Conservation (phyloP, 2,329 filamentous ascomycete genomes). For the Aspergillus tamarii region DNA sequence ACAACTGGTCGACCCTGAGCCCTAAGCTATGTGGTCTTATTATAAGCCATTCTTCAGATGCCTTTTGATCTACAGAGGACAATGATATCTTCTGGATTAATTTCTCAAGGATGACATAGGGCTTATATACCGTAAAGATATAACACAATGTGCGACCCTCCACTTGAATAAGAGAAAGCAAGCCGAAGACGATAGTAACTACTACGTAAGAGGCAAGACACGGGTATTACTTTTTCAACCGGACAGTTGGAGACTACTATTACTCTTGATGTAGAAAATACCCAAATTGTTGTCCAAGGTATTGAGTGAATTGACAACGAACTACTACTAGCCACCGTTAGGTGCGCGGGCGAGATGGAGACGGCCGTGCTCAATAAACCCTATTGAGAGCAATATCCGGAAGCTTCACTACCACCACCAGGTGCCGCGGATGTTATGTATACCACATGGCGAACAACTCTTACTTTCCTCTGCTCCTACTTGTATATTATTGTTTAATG, state of each 20-base stretch:
- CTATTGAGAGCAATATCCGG: constrained; percentile 20
- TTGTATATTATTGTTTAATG: background rate
- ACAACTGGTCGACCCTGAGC: constrained; percentile 11
- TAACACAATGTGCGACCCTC: background rate
- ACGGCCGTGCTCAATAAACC: constrained; percentile 14
- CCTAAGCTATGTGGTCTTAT: constrained; percentile 3
- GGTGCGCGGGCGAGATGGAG: background rate
- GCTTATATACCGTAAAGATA: background rate
- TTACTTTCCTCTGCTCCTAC: background rate
- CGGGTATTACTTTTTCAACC: background rate
- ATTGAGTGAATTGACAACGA: background rate
- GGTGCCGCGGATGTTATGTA: background rate
- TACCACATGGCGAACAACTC: constrained; percentile 1
- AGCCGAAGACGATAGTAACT: background rate
- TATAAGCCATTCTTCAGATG: background rate
- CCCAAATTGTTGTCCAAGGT: background rate
- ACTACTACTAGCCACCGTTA: background rate
- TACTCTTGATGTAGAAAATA: background rate
- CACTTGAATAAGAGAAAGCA: background rate
- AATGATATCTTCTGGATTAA: background rate
- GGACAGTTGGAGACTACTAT: background rate
- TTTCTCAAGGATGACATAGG: background rate
- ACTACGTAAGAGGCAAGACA: background rate
- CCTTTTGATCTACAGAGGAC: no score
- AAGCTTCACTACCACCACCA: constrained; percentile 8